phyloP scores from a whole-genome alignment of 306 rosid species.

The Fragaria vesca region DNA sequence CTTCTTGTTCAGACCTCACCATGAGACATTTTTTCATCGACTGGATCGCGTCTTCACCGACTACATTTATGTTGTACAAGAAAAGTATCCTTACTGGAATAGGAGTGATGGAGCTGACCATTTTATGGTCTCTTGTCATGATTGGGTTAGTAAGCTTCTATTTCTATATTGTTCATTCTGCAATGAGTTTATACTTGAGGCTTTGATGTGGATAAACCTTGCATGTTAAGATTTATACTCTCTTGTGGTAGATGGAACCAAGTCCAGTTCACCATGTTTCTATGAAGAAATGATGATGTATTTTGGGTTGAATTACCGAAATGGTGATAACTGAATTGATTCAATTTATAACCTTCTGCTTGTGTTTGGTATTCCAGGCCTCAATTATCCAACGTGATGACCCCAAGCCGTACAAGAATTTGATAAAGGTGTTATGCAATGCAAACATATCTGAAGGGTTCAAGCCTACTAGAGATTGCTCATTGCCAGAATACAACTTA shows the following conservation, averaged over 20 bases:
- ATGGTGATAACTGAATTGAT: too few species aligned
- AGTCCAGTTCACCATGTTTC: background rate
- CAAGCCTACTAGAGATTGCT: conserved; percentile 10
- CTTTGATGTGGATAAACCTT: background rate
- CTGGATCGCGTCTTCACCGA: conserved; percentile 20
- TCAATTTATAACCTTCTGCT: background rate
- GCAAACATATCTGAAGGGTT: conserved; percentile 23
- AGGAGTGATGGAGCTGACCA: conserved; percentile 59
- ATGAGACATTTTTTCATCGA: background rate
- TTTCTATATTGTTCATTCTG: background rate
- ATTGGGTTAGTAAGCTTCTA: conserved; percentile 40
- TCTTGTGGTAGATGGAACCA: background rate
- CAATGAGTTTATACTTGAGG: background rate
- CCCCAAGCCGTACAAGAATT: conserved; percentile 11
- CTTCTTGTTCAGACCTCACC: conserved; percentile 25
- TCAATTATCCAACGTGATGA: conserved; percentile 10
- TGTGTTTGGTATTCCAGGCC: conserved; percentile 8
- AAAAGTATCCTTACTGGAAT: conserved; percentile 48
- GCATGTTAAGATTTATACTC: background rate
- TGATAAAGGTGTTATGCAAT: conserved; percentile 18
- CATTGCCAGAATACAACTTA: conserved; percentile 15
- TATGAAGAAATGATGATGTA: too few species aligned
- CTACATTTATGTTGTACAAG: conserved; percentile 16
- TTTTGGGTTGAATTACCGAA: too few species aligned
- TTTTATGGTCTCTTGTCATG: conserved; percentile 56